Conservation (phyloP, 495 filamentous ascomycete species). For the Lasiosphaeris hirsuta region DNA sequence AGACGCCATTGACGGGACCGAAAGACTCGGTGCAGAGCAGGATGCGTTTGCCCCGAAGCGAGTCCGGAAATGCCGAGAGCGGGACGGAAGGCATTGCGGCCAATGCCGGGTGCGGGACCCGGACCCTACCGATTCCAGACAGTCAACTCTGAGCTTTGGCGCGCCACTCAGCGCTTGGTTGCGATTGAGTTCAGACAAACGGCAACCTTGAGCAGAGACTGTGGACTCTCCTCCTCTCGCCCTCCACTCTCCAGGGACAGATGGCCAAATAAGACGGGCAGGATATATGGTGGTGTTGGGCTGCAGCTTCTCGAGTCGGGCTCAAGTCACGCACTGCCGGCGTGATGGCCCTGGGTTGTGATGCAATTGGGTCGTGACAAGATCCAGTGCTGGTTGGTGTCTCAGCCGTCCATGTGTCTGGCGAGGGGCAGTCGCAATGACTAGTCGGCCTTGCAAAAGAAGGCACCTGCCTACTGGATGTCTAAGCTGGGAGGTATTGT, state of each 20-base stretch:
- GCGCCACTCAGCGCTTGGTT: too few relatives aligned
- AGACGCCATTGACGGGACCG: constrained; percentile 64
- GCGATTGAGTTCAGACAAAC: too few relatives aligned
- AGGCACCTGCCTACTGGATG: too few relatives aligned
- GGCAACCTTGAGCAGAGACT: too few relatives aligned
- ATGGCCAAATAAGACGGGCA: background rate
- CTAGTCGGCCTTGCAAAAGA: too few relatives aligned
- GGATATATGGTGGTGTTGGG: background rate
- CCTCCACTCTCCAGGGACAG: too few relatives aligned
- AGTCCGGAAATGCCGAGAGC: constrained; percentile 38
- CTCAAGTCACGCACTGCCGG: constrained; percentile 1
- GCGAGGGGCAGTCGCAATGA: too few relatives aligned
- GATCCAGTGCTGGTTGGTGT: background rate
- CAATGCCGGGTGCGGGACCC: too few relatives aligned
- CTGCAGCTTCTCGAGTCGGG: background rate
- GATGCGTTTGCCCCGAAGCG: constrained; percentile 51
- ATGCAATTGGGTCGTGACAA: background rate
- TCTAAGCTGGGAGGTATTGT: too few relatives aligned
- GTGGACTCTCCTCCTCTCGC: too few relatives aligned
- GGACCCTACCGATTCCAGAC: too few relatives aligned
- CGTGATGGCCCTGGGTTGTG: background rate
- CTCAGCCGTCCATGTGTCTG: background rate
- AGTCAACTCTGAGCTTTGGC: too few relatives aligned
- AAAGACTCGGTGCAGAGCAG: constrained; percentile 62
- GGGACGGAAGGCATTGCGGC: background rate